Evolutionary conservation across 2,329 filamentous ascomycete genomes (phyloP).

Genomic region (Colletotrichum phormii): DNA sequence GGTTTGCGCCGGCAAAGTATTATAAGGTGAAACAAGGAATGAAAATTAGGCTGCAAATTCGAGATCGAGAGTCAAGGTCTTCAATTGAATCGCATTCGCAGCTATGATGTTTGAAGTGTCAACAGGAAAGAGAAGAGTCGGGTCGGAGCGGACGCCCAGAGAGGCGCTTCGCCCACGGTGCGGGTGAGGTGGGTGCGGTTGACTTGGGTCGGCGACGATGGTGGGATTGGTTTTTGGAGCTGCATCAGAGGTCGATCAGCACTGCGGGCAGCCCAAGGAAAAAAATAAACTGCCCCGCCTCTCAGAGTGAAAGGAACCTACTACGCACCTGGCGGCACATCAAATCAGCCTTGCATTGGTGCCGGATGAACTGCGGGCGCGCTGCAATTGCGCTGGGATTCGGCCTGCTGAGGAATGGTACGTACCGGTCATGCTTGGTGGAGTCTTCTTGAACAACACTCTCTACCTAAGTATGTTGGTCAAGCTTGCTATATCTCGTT

Average conservation of each 20-base stretch:
- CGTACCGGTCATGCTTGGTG: not conserved
- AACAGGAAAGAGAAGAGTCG: not conserved
- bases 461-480: too few relatives aligned
- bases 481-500: not conserved
- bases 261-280: not conserved
- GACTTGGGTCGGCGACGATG: conserved; percentile 39
- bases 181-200: not conserved
- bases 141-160: not conserved
- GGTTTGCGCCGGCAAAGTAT: not conserved
- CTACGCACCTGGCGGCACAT: not conserved
- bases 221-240: conserved; percentile 16
- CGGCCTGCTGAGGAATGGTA: not conserved
- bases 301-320: not conserved
- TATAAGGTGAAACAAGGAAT: too few relatives aligned
- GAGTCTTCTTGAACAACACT: not conserved
- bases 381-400: not conserved
- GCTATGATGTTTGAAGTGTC: not conserved
- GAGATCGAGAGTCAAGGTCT: not conserved
- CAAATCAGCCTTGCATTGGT: conserved; percentile 21
- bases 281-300: conserved; percentile 27
- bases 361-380: conserved; percentile 20
- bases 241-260: conserved; percentile 18
- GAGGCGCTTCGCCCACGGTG: not conserved
- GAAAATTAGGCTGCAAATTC: too few relatives aligned
- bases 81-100: conserved; percentile 9